Evolutionary conservation across 805 yeast genomes (phyloP).

Genomic region (Sugiyamaella lignohabitans): DNA sequence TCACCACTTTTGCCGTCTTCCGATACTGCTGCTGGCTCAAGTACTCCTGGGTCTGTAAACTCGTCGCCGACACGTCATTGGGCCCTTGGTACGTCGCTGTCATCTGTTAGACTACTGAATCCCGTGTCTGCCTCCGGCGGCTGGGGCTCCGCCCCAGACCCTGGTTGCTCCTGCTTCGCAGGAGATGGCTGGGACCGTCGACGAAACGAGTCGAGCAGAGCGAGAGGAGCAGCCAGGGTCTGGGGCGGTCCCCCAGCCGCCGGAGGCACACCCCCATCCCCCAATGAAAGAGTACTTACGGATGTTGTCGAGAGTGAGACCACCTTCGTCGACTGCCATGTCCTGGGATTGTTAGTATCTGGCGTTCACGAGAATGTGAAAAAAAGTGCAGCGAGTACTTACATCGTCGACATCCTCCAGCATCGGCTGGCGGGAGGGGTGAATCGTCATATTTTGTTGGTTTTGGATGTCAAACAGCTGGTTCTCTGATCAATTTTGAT

Average conservation of each 20-base stretch:
- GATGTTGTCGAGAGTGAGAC: constrained; percentile 10
- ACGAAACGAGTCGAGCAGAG: background rate
- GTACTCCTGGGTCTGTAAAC: constrained; percentile 10
- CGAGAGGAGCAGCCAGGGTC: background rate
- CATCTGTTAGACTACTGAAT: too few relatives aligned
- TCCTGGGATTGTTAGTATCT: background rate
- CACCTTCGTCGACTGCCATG: background rate
- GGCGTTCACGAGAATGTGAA: background rate
- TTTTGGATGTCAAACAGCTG: too few relatives aligned
- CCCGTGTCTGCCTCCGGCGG: too few relatives aligned
- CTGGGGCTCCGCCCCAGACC: constrained; percentile 9
- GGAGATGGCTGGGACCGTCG: constrained; percentile 6
- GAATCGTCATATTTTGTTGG: constrained; percentile 14
- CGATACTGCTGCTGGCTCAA: constrained; percentile 10
- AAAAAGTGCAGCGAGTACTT: background rate
- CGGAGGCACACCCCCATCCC: background rate
- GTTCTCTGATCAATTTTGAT: too few relatives aligned
- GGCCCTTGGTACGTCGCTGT: background rate
- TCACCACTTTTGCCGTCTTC: constrained; percentile 11
- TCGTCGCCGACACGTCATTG: background rate
- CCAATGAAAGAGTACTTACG: constrained; percentile 8
- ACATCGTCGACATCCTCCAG: constrained; percentile 13
- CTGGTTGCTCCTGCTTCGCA: constrained; percentile 2
- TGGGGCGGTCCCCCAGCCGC: background rate
- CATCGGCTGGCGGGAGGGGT: constrained; percentile 13